These are phyloP conservation scores for Thamnidium elegans DNA, from an alignment of 192 early-diverging fungal species.

Conservation along the genomic window DNA sequence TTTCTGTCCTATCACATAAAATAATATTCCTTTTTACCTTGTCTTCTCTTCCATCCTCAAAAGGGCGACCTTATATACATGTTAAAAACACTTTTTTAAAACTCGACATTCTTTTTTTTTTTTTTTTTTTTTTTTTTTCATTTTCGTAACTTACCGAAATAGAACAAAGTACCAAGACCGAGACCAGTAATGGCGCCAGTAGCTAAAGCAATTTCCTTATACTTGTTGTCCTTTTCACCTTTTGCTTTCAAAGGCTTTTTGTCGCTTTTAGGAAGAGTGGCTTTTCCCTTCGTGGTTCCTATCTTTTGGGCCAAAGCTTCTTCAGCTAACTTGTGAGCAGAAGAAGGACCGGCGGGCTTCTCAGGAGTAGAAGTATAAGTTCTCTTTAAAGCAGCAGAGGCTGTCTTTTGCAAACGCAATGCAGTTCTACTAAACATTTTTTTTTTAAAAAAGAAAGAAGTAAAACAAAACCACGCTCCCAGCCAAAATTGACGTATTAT, in stretches of 20 bases:
- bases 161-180: slow-evolving; percentile 38
- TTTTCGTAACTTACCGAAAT: slow-evolving; percentile 38
- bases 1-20: not conserved
- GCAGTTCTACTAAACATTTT: slow-evolving; percentile 14
- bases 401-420: not conserved
- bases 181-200: slow-evolving; percentile 33
- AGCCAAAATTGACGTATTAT: too few relatives aligned
- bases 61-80: slow-evolving; percentile 28
- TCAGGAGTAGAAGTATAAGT: slow-evolving; percentile 10
- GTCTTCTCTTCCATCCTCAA: slow-evolving; percentile 34
- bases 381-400: not conserved
- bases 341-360: not conserved
- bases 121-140: too few relatives aligned
- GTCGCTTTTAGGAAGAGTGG: slow-evolving; percentile 49
- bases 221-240: slow-evolving; percentile 37
- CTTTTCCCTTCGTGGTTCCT: slow-evolving; percentile 32
- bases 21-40: slow-evolving; percentile 20
- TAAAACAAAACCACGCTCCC: not conserved
- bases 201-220: slow-evolving; percentile 38
- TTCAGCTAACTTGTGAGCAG: slow-evolving; percentile 38
- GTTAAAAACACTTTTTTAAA: not conserved
- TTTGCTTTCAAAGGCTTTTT: slow-evolving; percentile 50
- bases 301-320: slow-evolving; percentile 46
- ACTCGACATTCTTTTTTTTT: too few relatives aligned
- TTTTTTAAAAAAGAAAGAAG: not conserved